These are phyloP conservation scores for Hirsutella thompsonii DNA, from an alignment of 2,329 filamentous ascomycete species.

Conservation along the genomic window DNA sequence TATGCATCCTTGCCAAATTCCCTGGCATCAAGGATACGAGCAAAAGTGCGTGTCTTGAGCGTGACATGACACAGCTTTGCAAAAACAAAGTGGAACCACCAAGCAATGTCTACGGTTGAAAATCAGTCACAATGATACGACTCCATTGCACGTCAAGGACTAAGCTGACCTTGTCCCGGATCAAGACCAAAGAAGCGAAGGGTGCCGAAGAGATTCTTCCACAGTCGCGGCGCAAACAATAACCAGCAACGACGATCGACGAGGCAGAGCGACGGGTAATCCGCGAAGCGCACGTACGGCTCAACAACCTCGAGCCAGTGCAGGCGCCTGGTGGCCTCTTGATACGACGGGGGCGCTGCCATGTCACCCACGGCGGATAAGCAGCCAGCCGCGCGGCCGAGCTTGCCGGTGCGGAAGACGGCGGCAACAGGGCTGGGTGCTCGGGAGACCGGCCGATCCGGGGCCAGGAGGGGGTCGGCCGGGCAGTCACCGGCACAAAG, in stretches of 20 bases:
- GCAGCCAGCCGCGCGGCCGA: no score
- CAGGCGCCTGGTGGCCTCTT: constrained; percentile 29
- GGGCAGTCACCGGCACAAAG: no score
- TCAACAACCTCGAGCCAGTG: constrained; percentile 38
- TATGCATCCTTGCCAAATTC: constrained; percentile 24
- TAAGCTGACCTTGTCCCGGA: constrained; percentile 29
- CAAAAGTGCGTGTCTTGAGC: constrained; percentile 25
- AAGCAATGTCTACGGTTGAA: constrained; percentile 28
- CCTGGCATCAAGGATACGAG: constrained; percentile 35
- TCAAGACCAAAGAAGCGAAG: constrained; percentile 26
- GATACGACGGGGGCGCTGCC: constrained; percentile 36
- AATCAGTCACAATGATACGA: neutral
- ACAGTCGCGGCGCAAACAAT: constrained; percentile 38
- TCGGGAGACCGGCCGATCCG: no score
- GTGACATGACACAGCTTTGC: constrained; percentile 21
- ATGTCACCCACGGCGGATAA: no score
- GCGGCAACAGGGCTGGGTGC: no score
- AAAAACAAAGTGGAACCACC: constrained; percentile 34
- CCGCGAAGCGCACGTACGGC: constrained; percentile 25
- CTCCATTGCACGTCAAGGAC: no score
- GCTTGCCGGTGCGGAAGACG: no score
- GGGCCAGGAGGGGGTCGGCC: no score
- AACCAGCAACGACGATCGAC: constrained; percentile 33
- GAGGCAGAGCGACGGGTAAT: constrained; percentile 33
- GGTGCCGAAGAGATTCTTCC: constrained; percentile 33